A percentile compares a stretch with the other conserved stretches of the same genome.
Evolutionary conservation across 345 rosid species (phyloP).

Genomic region (Draba incana): DNA sequence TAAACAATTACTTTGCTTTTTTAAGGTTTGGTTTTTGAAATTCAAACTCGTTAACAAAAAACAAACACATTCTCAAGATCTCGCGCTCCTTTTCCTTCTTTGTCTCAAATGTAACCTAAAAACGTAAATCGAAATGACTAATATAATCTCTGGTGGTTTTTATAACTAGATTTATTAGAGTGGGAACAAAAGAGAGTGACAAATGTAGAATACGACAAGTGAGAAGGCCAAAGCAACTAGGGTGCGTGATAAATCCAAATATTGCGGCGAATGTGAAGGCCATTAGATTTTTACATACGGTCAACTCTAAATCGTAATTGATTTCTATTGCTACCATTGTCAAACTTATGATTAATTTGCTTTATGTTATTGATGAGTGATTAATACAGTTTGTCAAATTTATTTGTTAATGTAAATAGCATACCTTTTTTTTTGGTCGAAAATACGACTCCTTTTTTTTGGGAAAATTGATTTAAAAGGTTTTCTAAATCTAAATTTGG

Average conservation of each 20-base stretch:
- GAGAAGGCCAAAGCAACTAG: slow-evolving; percentile 29
- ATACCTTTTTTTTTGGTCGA: too few relatives aligned
- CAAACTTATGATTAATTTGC: background rate
- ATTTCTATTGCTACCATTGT: too few relatives aligned
- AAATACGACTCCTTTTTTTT: too few relatives aligned
- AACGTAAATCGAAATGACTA: background rate
- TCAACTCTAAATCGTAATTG: slow-evolving; percentile 6
- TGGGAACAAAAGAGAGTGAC: slow-evolving; percentile 34
- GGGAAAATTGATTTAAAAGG: too few relatives aligned
- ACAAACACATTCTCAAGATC: slow-evolving; percentile 29
- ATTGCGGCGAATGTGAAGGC: slow-evolving; percentile 34
- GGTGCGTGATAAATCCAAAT: slow-evolving; percentile 28
- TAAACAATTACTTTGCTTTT: slow-evolving; percentile 24
- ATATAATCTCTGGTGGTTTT: slow-evolving; percentile 5
- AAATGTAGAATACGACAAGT: slow-evolving; percentile 36
- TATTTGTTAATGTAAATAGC: background rate
- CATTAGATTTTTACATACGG: slow-evolving; percentile 19
- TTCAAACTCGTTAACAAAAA: slow-evolving; percentile 30
- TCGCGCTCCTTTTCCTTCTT: slow-evolving; percentile 32
- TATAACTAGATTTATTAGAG: background rate
- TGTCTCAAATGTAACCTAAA: background rate
- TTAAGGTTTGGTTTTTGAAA: slow-evolving; percentile 24
- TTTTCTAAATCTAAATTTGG: too few relatives aligned
- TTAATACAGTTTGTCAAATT: background rate
- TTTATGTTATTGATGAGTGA: background rate